Percentiles rank a stretch among this genome's conserved stretches.
These are phyloP conservation scores for Vaccinium myrtillus DNA, from an alignment of 148 eudicot species.

Conservation along the genomic window DNA sequence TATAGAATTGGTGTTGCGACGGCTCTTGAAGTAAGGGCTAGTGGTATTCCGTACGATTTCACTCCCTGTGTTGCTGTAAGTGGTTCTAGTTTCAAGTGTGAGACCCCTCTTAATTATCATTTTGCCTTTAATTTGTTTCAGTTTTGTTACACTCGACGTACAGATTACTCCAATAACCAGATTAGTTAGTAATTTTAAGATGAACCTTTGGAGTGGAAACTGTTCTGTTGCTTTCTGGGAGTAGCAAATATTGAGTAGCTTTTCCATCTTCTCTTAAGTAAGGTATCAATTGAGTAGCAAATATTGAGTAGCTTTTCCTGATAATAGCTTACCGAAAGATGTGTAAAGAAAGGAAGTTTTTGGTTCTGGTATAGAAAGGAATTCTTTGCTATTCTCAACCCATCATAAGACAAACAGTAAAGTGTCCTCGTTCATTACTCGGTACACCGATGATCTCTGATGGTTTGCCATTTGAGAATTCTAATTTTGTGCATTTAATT, in stretches of 20 bases:
- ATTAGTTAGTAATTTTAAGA: not conserved
- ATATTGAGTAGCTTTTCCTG: too few relatives aligned
- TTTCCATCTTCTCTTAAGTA: too few relatives aligned
- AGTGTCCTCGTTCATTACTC: too few relatives aligned
- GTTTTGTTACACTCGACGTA: not conserved
- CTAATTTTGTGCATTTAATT: too few relatives aligned
- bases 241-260: not conserved
- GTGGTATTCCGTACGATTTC: conserved; percentile 75
- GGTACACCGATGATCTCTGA: too few relatives aligned
- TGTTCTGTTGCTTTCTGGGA: not conserved
- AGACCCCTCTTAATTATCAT: not conserved
- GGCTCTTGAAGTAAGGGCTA: conserved; percentile 88
- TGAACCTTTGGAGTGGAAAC: not conserved
- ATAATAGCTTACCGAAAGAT: too few relatives aligned
- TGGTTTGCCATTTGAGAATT: too few relatives aligned
- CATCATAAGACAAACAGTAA: too few relatives aligned
- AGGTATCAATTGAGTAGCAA: too few relatives aligned
- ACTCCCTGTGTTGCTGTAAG: conserved; percentile 94
- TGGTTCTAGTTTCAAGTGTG: not conserved
- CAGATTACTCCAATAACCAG: not conserved
- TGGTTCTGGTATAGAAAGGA: too few relatives aligned
- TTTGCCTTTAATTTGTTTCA: not conserved
- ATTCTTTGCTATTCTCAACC: too few relatives aligned
- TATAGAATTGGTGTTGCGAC: conserved; percentile 75
- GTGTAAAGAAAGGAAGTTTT: too few relatives aligned